These are phyloP conservation scores for Enteropsectra breve DNA, from an alignment of 371 early-diverging fungal species.

Conservation along the genomic window DNA sequence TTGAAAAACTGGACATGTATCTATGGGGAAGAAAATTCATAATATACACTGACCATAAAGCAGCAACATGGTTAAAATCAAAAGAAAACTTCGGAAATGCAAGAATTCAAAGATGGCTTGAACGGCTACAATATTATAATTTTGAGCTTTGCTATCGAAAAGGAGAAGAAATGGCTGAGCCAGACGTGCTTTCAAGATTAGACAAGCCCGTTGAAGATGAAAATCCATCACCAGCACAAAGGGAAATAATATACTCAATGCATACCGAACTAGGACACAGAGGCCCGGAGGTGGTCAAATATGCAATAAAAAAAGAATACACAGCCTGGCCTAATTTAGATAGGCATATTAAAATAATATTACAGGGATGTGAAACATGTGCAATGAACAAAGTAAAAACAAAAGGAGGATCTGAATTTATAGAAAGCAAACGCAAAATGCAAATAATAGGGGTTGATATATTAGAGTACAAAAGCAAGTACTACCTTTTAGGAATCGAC, in stretches of 20 bases:
- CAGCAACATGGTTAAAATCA: constrained; percentile 19
- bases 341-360: constrained; percentile 3
- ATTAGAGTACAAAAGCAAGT: constrained; percentile 6
- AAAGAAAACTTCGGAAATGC: constrained; percentile 23
- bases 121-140: constrained; percentile 25
- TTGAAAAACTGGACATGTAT: constrained; percentile 40
- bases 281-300: background rate
- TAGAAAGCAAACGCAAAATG: background rate
- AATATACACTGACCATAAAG: constrained; percentile 48
- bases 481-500: background rate
- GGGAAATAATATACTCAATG: background rate
- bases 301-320: constrained; percentile 2
- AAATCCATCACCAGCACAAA: background rate
- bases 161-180: constrained; percentile 7
- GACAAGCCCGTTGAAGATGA: constrained; percentile 2
- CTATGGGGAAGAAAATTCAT: constrained; percentile 38
- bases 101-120: constrained; percentile 37
- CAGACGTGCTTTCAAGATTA: constrained; percentile 38
- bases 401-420: constrained; percentile 2
- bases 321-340: constrained; percentile 21
- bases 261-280: constrained; percentile 17
- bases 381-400: constrained; percentile 27
- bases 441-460: constrained; percentile 21
- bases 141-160: constrained; percentile 32
- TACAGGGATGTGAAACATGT: constrained; percentile 33